A percentile compares a stretch with the other conserved stretches of the same genome.
Conservation (phyloP, 2,329 filamentous ascomycete species). For the Xylariaceae sp. region DNA sequence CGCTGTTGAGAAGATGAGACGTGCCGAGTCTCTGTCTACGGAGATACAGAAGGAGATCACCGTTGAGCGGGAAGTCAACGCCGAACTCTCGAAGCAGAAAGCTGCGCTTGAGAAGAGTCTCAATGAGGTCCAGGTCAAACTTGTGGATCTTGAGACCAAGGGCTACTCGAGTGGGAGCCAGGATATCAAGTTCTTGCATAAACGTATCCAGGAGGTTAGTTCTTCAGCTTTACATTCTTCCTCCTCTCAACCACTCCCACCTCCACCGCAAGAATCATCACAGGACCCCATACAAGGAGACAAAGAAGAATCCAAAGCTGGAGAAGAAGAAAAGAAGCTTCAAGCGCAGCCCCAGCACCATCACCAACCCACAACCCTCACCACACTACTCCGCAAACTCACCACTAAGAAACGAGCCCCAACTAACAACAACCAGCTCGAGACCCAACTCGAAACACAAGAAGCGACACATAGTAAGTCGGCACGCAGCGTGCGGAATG, state of each 20-base stretch:
- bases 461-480: conserved; percentile 76
- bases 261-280: conserved; percentile 1
- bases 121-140: conserved; percentile 84
- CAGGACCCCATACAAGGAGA: too few species aligned
- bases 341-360: background rate
- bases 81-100: conserved; percentile 85
- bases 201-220: conserved; percentile 89
- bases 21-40: conserved; percentile 79
- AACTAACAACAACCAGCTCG: conserved; percentile 59
- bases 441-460: conserved; percentile 80
- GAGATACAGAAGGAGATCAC: conserved; percentile 94
- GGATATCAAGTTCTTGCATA: conserved; percentile 92
- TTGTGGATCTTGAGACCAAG: conserved; percentile 95
- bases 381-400: conserved; percentile 21
- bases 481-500: conserved; percentile 83
- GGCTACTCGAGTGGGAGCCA: conserved; percentile 92
- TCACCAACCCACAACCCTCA: conserved; percentile 15
- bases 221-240: too few species aligned
- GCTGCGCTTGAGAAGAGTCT: conserved; percentile 82
- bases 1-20: conserved; percentile 94
- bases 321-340: conserved; percentile 5
- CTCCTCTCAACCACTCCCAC: conserved; percentile 10
- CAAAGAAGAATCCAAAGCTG: background rate
- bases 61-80: conserved; percentile 77
- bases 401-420: conserved; percentile 20